Evolutionary conservation across 495 filamentous ascomycete genomes (phyloP).

Genomic region (Cercophora samala): DNA sequence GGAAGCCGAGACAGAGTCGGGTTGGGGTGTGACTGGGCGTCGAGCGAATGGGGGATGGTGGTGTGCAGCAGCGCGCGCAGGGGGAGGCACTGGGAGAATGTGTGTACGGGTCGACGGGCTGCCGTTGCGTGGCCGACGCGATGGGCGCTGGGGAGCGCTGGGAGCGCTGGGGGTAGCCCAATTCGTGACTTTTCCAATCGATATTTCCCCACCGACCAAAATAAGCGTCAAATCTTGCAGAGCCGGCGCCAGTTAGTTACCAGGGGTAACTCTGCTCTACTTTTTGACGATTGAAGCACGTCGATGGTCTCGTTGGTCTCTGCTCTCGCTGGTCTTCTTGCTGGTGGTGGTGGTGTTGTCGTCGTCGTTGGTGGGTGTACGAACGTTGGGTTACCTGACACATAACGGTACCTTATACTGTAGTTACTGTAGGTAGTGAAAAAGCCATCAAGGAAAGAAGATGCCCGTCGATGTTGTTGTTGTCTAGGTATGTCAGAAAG

Average conservation of each 20-base stretch:
- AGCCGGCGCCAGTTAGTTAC: not conserved
- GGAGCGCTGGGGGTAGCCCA: not conserved
- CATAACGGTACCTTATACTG: constrained; percentile 25
- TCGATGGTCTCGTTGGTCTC: too few species aligned
- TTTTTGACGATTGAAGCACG: too few species aligned
- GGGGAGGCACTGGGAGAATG: constrained; percentile 7
- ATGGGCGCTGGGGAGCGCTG: constrained; percentile 11
- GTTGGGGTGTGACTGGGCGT: constrained; percentile 23
- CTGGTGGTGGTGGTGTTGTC: not conserved
- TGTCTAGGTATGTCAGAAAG: not conserved
- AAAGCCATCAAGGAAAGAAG: too few species aligned
- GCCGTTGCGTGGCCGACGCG: constrained; percentile 18
- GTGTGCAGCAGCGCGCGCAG: constrained; percentile 1
- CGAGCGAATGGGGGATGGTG: constrained; percentile 1
- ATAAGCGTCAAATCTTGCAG: constrained; percentile 2
- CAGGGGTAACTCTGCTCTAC: not conserved
- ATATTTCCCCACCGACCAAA: constrained; percentile 15
- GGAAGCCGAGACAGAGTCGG: constrained; percentile 32
- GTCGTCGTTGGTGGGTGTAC: constrained; percentile 7
- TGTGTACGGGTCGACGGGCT: constrained; percentile 21
- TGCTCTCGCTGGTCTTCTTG: too few species aligned
- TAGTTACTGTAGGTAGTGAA: too few species aligned
- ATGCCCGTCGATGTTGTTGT: not conserved
- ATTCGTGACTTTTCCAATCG: constrained; percentile 16
- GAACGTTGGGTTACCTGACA: constrained; percentile 16